These are phyloP conservation scores for Jaltomata sinuosa DNA, from an alignment of 257 asterid species.

Conservation along the genomic window DNA sequence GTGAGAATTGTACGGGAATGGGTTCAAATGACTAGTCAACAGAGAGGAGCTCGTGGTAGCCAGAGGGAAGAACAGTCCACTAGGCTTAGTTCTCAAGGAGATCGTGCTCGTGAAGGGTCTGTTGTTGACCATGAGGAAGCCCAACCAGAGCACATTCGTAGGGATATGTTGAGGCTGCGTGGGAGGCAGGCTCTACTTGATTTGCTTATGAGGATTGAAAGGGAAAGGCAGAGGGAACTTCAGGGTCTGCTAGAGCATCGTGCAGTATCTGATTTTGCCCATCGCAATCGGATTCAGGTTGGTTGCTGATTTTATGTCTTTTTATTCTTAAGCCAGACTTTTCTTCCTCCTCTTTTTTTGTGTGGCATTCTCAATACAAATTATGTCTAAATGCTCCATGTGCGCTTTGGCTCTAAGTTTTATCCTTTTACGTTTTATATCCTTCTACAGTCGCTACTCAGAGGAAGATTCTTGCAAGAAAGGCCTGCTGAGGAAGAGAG, in stretches of 20 bases:
- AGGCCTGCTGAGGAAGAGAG: conserved; percentile 70
- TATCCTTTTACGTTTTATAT: background rate
- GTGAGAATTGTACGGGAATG: conserved; percentile 88
- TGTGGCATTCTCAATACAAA: background rate
- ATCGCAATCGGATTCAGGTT: conserved; percentile 91
- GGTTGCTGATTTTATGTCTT: background rate
- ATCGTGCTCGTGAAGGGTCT: conserved; percentile 41
- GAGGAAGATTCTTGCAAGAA: conserved; percentile 89
- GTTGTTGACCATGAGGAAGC: conserved; percentile 46
- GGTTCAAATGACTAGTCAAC: conserved; percentile 97
- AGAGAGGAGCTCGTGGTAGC: conserved; percentile 55
- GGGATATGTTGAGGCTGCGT: conserved; percentile 76
- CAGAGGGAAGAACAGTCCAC: conserved; percentile 43
- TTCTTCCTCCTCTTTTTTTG: background rate
- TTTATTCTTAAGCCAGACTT: background rate
- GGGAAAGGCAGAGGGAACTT: conserved; percentile 85
- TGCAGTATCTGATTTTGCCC: conserved; percentile 89
- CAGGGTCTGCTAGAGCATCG: conserved; percentile 78
- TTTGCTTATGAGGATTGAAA: conserved; percentile 72
- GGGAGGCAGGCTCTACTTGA: conserved; percentile 87
- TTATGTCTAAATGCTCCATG: background rate
- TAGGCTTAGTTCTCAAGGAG: conserved; percentile 38
- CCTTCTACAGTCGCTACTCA: conserved; percentile 65
- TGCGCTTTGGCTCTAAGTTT: background rate
- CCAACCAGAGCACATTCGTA: conserved; percentile 70